Evolutionary conservation across 169 alveolate species (phyloP), one percentile per base, ranked within the genome.

Genomic region (Haemoproteus tartakovskyi): DNA sequence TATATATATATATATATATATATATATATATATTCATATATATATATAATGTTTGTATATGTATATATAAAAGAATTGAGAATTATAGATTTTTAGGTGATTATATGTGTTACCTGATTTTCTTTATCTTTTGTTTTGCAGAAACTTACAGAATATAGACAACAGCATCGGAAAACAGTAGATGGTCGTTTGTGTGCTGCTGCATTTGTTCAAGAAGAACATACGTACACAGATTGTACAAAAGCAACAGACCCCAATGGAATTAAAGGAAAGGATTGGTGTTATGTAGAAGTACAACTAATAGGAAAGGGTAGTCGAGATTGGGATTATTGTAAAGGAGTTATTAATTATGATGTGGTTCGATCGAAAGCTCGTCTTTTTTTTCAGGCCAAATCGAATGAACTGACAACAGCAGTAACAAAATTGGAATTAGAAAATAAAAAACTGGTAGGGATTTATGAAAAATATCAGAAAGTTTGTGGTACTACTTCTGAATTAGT

Each of bases 161-260:
- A 93, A 78, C 92, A 91, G 47, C 96, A 92, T 79, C 62, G 97
- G 36, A 92, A 91, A 80, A 93, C 97, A 33, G 88, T 92, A 0
- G 95, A 92, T 36, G 97, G 97, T 1, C 64, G 92, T 30, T 86
- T 93, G 16, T 93, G 97, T 78, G 95, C 97, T 1, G 97, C 97
- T 2, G 97, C 96, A 19, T 93, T 93, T 74, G 96, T 92, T 27
- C 95, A 94, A 38, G 93, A 93, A 48, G 95, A 91, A 18, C 89
- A 88, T 37, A 91, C 91, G 6, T 93, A 89, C 88, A 93, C 97
- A 9, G 97, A 92, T 45, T 93, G 97, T 60, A 93, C 97, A 1
- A 79, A 83, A 11, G 89, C 95, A 29, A 87, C 88, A 51, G 94
- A 94, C 24, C 97, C 97, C 1, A 95, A 93, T 46, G 97, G 97